These are phyloP conservation scores for Trebouxia sp. DNA, from an alignment of 139 green algal species.

Conservation along the genomic window DNA sequence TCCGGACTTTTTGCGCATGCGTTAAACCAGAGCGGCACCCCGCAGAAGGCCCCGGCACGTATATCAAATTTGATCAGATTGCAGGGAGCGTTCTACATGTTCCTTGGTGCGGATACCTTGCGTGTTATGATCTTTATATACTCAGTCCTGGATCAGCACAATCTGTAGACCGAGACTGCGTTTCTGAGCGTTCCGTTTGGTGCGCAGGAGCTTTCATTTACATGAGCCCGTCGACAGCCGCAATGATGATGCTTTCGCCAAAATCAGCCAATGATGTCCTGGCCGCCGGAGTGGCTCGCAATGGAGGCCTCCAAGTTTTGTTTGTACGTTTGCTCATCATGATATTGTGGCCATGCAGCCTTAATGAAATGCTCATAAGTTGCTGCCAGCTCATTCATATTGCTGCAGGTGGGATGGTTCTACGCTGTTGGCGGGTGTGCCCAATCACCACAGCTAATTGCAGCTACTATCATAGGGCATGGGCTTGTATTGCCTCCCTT, in stretches of 20 bases:
- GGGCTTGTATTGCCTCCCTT: not conserved
- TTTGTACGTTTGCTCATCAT: too few species aligned
- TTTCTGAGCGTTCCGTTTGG: not conserved
- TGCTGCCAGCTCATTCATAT: too few species aligned
- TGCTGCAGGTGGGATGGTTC: not conserved
- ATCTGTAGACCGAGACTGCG: too few species aligned
- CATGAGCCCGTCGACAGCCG: not conserved
- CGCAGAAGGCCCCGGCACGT: not conserved
- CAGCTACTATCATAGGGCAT: not conserved
- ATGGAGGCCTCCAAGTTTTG: not conserved
- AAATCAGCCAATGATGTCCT: not conserved
- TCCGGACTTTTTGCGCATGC: not conserved
- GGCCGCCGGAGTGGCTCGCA: not conserved
- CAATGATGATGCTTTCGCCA: not conserved
- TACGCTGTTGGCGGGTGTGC: not conserved
- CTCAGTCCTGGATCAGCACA: too few species aligned
- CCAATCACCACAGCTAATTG: not conserved
- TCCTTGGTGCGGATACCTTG: not conserved
- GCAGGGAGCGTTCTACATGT: not conserved
- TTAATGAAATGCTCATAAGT: too few species aligned
- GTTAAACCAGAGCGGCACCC: not conserved
- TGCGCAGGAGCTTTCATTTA: not conserved
- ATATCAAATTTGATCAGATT: not conserved
- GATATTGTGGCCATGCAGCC: too few species aligned
- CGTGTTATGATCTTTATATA: too few species aligned